phyloP scores from a whole-genome alignment of 2,329 filamentous ascomycete species.

The Diaporthe citrichinensis region DNA sequence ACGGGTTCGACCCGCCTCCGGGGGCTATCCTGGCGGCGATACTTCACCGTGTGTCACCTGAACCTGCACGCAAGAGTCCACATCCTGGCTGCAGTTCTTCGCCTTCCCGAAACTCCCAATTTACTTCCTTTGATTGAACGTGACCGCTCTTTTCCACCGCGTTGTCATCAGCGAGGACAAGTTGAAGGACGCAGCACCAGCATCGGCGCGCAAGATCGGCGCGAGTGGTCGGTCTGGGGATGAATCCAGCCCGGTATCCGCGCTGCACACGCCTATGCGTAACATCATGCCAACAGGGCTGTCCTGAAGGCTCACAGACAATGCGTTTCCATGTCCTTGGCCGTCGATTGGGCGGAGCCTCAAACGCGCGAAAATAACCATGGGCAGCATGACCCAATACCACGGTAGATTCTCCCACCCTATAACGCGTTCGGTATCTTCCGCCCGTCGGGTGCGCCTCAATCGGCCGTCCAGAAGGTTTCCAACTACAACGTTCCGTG shows the following conservation, averaged over 20 bases:
- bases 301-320: background rate
- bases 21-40: constrained; percentile 15
- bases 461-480: constrained; percentile 29
- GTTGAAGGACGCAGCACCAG: background rate
- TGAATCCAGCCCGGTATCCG: background rate
- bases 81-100: constrained; percentile 15
- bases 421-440: constrained; percentile 30
- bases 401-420: constrained; percentile 30
- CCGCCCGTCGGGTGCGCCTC: constrained; percentile 26
- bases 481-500: constrained; percentile 32
- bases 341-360: constrained; percentile 15
- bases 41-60: constrained; percentile 24
- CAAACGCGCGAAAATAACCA: constrained; percentile 24
- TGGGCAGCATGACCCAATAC: constrained; percentile 22
- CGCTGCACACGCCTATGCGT: background rate
- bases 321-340: constrained; percentile 17
- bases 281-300: background rate
- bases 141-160: constrained; percentile 17
- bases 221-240: background rate
- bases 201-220: background rate
- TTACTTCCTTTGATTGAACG: background rate
- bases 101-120: constrained; percentile 24
- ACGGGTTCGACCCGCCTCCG: constrained; percentile 26
- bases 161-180: background rate
- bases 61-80: constrained; percentile 12